phyloP scores from a whole-genome alignment of 345 rosid species.

The Geranium rotundifolium region DNA sequence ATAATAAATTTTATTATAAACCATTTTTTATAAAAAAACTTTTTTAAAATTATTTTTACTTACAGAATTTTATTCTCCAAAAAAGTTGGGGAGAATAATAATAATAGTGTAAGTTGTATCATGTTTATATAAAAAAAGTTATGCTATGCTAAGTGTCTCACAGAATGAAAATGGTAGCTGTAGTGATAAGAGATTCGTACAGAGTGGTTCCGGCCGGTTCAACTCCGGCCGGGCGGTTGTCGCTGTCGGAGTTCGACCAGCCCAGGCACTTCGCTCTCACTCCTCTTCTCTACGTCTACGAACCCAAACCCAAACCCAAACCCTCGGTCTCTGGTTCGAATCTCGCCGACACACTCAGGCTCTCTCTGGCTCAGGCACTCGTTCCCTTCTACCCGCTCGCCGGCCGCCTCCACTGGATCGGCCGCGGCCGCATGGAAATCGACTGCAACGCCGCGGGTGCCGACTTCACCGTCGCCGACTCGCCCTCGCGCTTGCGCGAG shows the following conservation, averaged over 20 bases:
- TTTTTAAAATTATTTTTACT: too few species aligned
- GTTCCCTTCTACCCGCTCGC: constrained; percentile 49
- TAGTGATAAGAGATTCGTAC: background rate
- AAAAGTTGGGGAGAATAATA: too few species aligned
- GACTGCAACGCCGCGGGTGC: constrained; percentile 39
- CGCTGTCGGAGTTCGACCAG: background rate
- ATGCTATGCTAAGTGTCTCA: too few species aligned
- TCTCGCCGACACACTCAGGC: constrained; percentile 21
- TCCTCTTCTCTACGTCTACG: background rate
- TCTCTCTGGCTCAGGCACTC: constrained; percentile 28
- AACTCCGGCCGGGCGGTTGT: background rate
- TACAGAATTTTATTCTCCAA: too few species aligned
- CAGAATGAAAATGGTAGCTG: too few species aligned
- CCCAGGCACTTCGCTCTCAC: background rate
- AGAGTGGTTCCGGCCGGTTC: background rate
- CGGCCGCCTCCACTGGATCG: constrained; percentile 39
- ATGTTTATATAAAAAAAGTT: too few species aligned
- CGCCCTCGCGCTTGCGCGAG: constrained; percentile 19
- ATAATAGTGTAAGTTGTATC: too few species aligned
- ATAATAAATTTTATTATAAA: too few species aligned
- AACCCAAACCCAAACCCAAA: too few species aligned
- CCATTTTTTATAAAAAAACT: too few species aligned
- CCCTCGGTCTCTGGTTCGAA: background rate
- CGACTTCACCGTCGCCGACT: constrained; percentile 30
- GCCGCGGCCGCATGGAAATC: constrained; percentile 32